phyloP scores from a whole-genome alignment of 768 basidiomycete species.

The Leccinum imitatum region DNA sequence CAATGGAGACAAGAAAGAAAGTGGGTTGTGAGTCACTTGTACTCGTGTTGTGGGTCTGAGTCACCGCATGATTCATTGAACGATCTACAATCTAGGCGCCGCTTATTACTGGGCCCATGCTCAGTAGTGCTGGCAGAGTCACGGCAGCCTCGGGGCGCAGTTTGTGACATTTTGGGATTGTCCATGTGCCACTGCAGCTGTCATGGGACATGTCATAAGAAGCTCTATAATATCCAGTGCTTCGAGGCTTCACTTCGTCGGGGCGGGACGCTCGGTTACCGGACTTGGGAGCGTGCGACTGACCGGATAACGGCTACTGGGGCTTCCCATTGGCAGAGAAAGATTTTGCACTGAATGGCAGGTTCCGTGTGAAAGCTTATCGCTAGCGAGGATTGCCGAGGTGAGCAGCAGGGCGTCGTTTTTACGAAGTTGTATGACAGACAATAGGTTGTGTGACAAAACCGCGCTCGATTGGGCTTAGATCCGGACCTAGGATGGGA shows the following conservation, averaged over 20 bases:
- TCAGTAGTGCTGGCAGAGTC: neutral
- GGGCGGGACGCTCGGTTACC: conserved; percentile 17
- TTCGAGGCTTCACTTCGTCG: conserved; percentile 18
- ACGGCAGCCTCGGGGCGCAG: conserved; percentile 11
- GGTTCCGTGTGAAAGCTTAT: neutral
- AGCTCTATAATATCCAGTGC: neutral
- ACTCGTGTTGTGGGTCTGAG: neutral
- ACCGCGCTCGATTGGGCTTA: conserved; percentile 15
- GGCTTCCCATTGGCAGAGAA: conserved; percentile 11
- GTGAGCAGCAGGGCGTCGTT: neutral
- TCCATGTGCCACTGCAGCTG: conserved; percentile 2
- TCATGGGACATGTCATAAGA: conserved; percentile 13
- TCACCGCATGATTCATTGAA: conserved; percentile 2
- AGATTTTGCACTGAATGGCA: neutral
- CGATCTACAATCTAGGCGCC: conserved; percentile 22
- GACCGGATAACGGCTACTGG: conserved; percentile 25
- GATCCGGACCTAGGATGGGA: conserved; percentile 14
- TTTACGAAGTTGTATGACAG: neutral
- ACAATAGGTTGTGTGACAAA: conserved; percentile 6
- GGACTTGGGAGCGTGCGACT: conserved; percentile 17
- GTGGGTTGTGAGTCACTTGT: neutral
- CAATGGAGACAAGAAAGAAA: neutral
- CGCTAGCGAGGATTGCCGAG: neutral
- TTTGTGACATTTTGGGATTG: conserved; percentile 13
- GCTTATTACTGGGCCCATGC: neutral